phyloP scores from a whole-genome alignment of 148 eudicot species.

The Spergularia bocconei region DNA sequence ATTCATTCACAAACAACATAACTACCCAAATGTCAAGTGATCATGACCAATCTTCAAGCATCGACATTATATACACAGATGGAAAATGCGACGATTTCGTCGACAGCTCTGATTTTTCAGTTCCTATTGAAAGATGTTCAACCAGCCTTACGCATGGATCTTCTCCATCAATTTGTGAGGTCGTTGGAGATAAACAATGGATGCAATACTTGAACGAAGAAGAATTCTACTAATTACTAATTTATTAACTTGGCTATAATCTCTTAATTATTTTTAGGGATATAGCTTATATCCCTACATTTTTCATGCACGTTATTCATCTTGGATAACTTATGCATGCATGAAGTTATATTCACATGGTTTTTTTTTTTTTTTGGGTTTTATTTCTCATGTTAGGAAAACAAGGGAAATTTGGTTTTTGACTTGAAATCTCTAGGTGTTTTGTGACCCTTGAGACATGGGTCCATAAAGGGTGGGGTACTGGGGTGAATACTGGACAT shows the following conservation, averaged over 20 bases:
- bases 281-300: slow-evolving; percentile 17
- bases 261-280: not conserved
- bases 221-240: slow-evolving; percentile 34
- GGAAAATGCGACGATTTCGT: slow-evolving; percentile 62
- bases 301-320: slow-evolving; percentile 17
- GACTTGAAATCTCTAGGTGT: not conserved
- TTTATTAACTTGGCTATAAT: not conserved
- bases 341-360: not conserved
- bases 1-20: slow-evolving; percentile 28
- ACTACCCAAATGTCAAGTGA: slow-evolving; percentile 40
- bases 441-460: slow-evolving; percentile 18
- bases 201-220: slow-evolving; percentile 73
- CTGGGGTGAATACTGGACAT: not conserved
- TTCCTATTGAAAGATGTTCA: slow-evolving; percentile 41
- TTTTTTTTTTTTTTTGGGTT: not conserved
- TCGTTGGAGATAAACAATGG: slow-evolving; percentile 59
- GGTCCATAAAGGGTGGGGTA: slow-evolving; percentile 15
- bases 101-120: slow-evolving; percentile 37
- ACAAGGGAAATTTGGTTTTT: not conserved
- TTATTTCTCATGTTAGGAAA: not conserved
- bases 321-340: slow-evolving; percentile 2
- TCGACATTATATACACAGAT: slow-evolving; percentile 53
- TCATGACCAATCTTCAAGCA: slow-evolving; percentile 59
- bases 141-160: slow-evolving; percentile 23
- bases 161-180: slow-evolving; percentile 24